Base-by-base conservation (phyloP, 2,329 filamentous ascomycete species). In the Neonectria neomacrospora region DNA sequence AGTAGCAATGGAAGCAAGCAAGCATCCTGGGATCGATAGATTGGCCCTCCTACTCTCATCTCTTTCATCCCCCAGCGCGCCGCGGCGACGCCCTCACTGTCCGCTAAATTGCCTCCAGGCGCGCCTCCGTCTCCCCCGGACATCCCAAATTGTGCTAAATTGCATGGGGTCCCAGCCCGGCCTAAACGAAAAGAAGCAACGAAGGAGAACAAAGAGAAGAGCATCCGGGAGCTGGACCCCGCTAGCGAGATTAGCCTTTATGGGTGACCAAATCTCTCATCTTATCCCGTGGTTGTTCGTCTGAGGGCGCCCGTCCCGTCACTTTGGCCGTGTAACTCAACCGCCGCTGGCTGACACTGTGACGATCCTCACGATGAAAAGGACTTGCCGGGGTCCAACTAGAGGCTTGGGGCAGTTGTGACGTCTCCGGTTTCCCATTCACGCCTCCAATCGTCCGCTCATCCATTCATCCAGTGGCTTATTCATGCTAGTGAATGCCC, bases 31-130 rank as follows among this genome's bases (percentile, higher is more conserved):
- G 44, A 63, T 63, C 45, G 32, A 42, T 60, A 64, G 52, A 64
- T 64, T 64, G 52, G 50, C 39, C 56, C 53, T 52, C 48, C 61
- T 52, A 60, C 56, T 56, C 48, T 64, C 61, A 64, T 64, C 61
- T 63, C 60, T 54, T 54, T 64, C 56, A 61, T 64, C 56, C 51
- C 61, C 52, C 56, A 53, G 60, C 20, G 20, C 52, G 44, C 45
- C 34, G 53, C 39, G 18, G 59, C 42, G 53, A 62, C 59, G 54
- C 60, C 53, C 22, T 58, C 32, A 28, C 48, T 26, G 41, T 45
- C 39, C 41, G 47, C 47, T 20, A 62, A 62, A 62, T 62, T 62
- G 32, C 59, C 55, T 53, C 39, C 30, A 26, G 56, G 50, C 47
- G 28, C 26, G 26, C 26, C 26, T 16, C 34, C 37, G 37, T 20